Evolutionary conservation across 2,329 filamentous ascomycete species (phyloP), one percentile per base, ranked within the genome.

Genomic region (Ophiostoma australiae): DNA sequence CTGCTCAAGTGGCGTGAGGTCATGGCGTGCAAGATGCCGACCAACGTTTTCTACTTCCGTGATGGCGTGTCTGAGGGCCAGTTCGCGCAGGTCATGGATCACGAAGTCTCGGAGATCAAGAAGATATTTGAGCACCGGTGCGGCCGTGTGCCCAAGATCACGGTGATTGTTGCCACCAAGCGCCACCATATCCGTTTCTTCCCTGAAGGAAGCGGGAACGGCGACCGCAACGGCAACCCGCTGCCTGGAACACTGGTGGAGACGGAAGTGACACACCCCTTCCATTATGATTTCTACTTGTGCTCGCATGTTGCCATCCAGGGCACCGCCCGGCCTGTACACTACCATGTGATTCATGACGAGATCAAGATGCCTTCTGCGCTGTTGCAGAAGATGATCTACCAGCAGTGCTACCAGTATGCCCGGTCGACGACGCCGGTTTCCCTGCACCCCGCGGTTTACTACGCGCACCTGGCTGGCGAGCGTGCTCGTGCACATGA

Each of bases 151-250:
- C 82, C 91, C 2, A 91, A 91, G 78, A 89, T 97, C 76, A 93
- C 93, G 0, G 93, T 97, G 13, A 87, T 97, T 58, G 86, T 98
- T 66, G 94, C 92, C 0, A 94, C 92, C 1, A 99, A 99, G 85
- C 91, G 95, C 3, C 95, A 99, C 75, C 94, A 97, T 76, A 89
- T 97, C 70, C 91, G 95, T 20, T 93, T 97, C 79, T 98, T 98
- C 82, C 94, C 95, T 0, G 85, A 87, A 67, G 52, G 55, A 4
- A 70, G 44, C 27, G 37, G 61, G 6, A 63, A 58, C 71, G 85
- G 77, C 0, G 95, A 99, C 77, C 85, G 84, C 68, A 96, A 97
- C 74, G 86, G 84, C 48, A 99, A 98, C 77, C 86, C 68, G 0
- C 79, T 94, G 0, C 94, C 94, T 0, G 96, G 95, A 3, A 97